phyloP scores from a whole-genome alignment of 2,329 filamentous ascomycete species.

The Claviceps citrina region DNA sequence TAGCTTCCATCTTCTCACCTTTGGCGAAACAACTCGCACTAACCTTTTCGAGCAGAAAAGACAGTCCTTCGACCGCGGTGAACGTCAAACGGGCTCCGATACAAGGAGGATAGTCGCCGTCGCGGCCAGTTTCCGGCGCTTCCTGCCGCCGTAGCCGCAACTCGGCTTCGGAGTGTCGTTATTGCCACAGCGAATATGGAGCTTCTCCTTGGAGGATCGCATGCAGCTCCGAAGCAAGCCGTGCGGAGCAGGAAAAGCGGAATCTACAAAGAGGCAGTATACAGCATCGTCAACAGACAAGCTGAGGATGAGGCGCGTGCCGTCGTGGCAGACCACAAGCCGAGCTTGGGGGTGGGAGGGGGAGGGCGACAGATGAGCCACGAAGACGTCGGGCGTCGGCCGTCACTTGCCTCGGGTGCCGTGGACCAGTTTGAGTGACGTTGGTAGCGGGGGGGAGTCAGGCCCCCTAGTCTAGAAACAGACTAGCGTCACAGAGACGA shows the following conservation, averaged over 20 bases:
- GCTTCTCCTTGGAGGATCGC: background rate
- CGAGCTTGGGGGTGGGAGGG: conserved; percentile 1
- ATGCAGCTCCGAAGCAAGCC: background rate
- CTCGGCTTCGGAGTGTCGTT: background rate
- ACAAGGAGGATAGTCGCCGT: background rate
- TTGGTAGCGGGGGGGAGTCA: background rate
- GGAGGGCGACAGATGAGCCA: background rate
- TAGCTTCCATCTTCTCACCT: conserved; percentile 24
- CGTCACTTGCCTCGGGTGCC: too few relatives aligned
- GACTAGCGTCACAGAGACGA: background rate
- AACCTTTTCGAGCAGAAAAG: background rate
- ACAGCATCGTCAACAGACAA: background rate
- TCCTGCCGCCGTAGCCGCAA: background rate
- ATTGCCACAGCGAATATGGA: conserved; percentile 1
- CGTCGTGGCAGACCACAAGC: conserved; percentile 1
- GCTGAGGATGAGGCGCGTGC: background rate
- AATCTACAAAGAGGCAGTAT: background rate
- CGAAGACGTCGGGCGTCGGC: conserved; percentile 7
- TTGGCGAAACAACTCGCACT: background rate
- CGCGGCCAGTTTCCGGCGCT: background rate
- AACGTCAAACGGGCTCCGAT: background rate
- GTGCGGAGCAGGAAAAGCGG: background rate
- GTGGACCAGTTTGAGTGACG: too few relatives aligned
- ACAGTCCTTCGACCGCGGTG: background rate
- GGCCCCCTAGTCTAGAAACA: background rate